These are phyloP conservation scores for Protea cynaroides DNA, from an alignment of 164 flowering plant species.

Conservation along the genomic window DNA sequence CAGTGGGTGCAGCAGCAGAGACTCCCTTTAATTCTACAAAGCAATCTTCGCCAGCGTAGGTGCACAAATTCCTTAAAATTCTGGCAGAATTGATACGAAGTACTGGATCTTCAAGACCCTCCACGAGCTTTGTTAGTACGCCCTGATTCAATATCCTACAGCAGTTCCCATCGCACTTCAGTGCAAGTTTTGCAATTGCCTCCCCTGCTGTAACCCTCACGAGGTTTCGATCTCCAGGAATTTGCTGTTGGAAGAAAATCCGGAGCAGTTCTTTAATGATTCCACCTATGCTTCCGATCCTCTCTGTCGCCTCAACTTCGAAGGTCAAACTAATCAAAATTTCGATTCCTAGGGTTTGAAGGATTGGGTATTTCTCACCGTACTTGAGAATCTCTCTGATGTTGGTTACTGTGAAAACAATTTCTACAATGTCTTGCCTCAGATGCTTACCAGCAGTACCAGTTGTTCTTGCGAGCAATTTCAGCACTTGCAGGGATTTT, in stretches of 20 bases:
- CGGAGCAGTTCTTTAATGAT: conserved; percentile 51
- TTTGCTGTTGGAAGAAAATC: conserved; percentile 47
- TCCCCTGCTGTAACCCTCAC: conserved; percentile 78
- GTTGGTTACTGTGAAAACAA: conserved; percentile 83
- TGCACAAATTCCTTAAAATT: conserved; percentile 67
- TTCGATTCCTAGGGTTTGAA: conserved; percentile 69
- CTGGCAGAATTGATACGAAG: conserved; percentile 66
- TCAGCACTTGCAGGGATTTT: conserved; percentile 69
- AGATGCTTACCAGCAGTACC: conserved; percentile 74
- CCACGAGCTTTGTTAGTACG: conserved; percentile 40
- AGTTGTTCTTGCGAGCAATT: conserved; percentile 72
- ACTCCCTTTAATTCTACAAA: conserved; percentile 39
- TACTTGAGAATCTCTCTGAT: conserved; percentile 66
- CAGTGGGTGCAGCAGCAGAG: conserved; percentile 57
- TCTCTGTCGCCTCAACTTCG: conserved; percentile 77
- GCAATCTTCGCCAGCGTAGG: conserved; percentile 46
- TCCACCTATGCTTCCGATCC: conserved; percentile 86
- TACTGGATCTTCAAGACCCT: conserved; percentile 44
- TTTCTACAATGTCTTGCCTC: conserved; percentile 66
- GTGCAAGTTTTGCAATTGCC: conserved; percentile 76
- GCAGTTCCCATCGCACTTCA: conserved; percentile 67
- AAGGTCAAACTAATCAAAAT: conserved; percentile 69
- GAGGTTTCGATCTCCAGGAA: conserved; percentile 25
- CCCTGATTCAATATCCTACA: conserved; percentile 46
- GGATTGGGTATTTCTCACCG: conserved; percentile 54